Evolutionary conservation across 2,329 filamentous ascomycete species (phyloP).

Genomic region (Clonostachys rosea): DNA sequence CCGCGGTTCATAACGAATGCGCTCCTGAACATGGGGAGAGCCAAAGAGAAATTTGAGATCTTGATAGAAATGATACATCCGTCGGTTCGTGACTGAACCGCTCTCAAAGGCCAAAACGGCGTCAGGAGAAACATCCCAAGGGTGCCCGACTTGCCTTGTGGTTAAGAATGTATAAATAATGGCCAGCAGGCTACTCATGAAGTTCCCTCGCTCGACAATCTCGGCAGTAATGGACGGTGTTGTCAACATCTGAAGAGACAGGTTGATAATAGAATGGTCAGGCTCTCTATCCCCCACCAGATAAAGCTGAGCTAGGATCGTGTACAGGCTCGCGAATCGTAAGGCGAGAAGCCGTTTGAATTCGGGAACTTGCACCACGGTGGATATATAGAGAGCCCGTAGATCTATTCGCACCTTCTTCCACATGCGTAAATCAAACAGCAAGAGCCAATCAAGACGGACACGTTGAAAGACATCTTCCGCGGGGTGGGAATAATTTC

Average conservation of each 20-base stretch:
- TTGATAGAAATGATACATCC: slow-evolving; percentile 97
- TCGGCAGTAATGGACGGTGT: slow-evolving; percentile 96
- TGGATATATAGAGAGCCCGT: slow-evolving; percentile 91
- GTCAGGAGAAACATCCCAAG: slow-evolving; percentile 79
- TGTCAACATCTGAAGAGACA: slow-evolving; percentile 93
- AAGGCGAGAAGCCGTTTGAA: slow-evolving; percentile 94
- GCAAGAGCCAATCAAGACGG: slow-evolving; percentile 86
- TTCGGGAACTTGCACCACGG: slow-evolving; percentile 88
- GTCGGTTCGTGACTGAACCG: slow-evolving; percentile 88
- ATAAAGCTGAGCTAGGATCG: slow-evolving; percentile 87
- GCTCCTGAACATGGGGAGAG: slow-evolving; percentile 82
- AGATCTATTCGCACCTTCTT: slow-evolving; percentile 90
- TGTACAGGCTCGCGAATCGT: slow-evolving; percentile 93
- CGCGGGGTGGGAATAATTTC: slow-evolving; percentile 60
- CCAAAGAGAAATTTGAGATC: slow-evolving; percentile 89
- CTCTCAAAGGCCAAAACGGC: slow-evolving; percentile 90
- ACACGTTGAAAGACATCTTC: slow-evolving; percentile 90
- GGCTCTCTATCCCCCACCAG: slow-evolving; percentile 94
- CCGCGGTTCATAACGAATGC: slow-evolving; percentile 74
- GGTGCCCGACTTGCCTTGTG: slow-evolving; percentile 90
- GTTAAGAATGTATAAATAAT: slow-evolving; percentile 98
- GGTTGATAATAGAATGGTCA: slow-evolving; percentile 96
- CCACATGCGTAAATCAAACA: slow-evolving; percentile 95
- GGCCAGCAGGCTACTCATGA: slow-evolving; percentile 89
- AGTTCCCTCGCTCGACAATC: slow-evolving; percentile 91